phyloP scores from a whole-genome alignment of 345 rosid genomes.

The Psidium guajava region DNA sequence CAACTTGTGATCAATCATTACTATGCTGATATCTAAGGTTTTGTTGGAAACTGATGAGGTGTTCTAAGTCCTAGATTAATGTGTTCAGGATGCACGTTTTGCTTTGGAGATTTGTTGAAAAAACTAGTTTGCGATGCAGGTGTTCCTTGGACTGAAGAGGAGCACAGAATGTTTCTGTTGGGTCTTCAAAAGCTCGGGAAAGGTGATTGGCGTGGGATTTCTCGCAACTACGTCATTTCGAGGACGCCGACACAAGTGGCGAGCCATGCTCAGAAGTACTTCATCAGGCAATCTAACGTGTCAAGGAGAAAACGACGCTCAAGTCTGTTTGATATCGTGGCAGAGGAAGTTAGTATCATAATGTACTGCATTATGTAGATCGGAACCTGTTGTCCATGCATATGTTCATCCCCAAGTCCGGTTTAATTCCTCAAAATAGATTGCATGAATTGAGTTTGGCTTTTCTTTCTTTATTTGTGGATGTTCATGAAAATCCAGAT shows the following conservation, averaged over 20 bases:
- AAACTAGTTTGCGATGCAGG: conserved; percentile 27
- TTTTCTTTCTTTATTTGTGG: not conserved
- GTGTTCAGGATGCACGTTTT: not conserved
- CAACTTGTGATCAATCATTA: not conserved
- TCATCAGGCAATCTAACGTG: conserved; percentile 74
- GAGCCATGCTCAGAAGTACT: conserved; percentile 98
- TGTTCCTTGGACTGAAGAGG: conserved; percentile 98
- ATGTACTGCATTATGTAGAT: not conserved
- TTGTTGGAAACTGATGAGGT: not conserved
- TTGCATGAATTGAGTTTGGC: not conserved
- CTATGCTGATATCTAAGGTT: not conserved
- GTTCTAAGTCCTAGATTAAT: not conserved
- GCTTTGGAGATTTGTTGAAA: not conserved
- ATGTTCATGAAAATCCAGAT: not conserved
- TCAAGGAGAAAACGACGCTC: conserved; percentile 92
- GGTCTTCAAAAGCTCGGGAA: conserved; percentile 94
- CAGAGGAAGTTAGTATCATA: conserved; percentile 59
- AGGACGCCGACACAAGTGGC: conserved; percentile 99
- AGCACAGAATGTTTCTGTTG: conserved; percentile 87
- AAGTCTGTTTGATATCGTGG: conserved; percentile 89
- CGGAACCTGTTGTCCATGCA: not conserved
- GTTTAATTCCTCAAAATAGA: not conserved
- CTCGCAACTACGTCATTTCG: conserved; percentile 72
- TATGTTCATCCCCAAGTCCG: not conserved
- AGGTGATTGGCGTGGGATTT: conserved; percentile 99